Evolutionary conservation across 371 early-diverging fungal genomes (phyloP), one percentile per base, ranked within the genome.

Genomic region (Vairimorpha ceranae): DNA sequence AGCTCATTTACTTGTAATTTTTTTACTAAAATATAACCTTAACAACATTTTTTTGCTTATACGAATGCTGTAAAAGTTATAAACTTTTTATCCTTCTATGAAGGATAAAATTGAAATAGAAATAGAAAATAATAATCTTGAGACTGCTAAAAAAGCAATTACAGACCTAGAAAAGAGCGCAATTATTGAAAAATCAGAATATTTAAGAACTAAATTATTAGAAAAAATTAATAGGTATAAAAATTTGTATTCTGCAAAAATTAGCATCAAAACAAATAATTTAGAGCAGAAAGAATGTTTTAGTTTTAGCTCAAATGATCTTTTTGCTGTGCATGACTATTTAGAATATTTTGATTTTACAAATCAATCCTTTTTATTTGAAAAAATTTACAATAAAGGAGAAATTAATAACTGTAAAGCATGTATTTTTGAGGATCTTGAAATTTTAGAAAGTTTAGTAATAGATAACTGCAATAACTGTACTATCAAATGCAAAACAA

Each of bases 401-500:
- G 12, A 33, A 25, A 72, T 65, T 23, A 51, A 46, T 27, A 15
- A 65, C 10, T 46, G 36, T 32, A 38, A 17, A 17, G 41, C 7
- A 27, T 41, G 46, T 6, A 43, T 43, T 52, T 46, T 64, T 52
- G 25, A 48, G n/a, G 29, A 65, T 43, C 54, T 72, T 21, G 33
- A 43, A 27, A 21, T 48, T 19, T 33, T 41, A 54, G 51, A 63
- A n/a, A 54, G 68, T 35, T 29, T 74, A 12, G 10, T 72, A 2
- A 10, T 77, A 0, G 56, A 58, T 0, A 48, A 70, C 32, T 70
- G 66, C 10, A 68, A 33, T 35, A 29, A 73, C 35, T 72, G 67
- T 65, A 45, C 8, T 43, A 66, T 77, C 27, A 66, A 23, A 36
- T 63, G 63, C 32, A 65, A 45, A 30, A 52, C 30, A 10, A 54